Percentiles rank a stretch among this genome's conserved stretches.
phyloP scores from a whole-genome alignment of 495 filamentous ascomycete species.

The Margaritispora aquatica region DNA sequence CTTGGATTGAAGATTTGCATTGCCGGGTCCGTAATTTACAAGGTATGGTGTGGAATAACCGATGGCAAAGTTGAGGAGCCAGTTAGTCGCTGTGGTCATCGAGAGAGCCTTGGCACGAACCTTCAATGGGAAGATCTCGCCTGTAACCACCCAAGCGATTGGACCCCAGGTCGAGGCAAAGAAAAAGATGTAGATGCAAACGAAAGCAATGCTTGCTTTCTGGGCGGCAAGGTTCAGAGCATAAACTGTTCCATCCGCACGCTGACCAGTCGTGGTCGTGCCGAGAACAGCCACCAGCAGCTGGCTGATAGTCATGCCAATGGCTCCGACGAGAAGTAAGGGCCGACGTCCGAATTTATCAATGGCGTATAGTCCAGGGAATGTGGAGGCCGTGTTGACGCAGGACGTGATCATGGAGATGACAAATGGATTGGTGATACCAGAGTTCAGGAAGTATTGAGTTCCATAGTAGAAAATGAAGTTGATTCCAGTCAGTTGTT shows the following conservation, averaged over 20 bases:
- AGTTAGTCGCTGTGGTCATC: slow-evolving; percentile 72
- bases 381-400: slow-evolving; percentile 63
- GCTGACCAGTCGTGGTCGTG: slow-evolving; percentile 43
- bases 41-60: slow-evolving; percentile 73
- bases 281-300: slow-evolving; percentile 65
- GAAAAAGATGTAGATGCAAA: slow-evolving; percentile 71
- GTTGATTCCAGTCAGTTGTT: slow-evolving; percentile 63
- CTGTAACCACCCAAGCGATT: slow-evolving; percentile 56
- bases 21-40: slow-evolving; percentile 59
- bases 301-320: slow-evolving; percentile 64
- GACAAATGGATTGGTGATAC: slow-evolving; percentile 57
- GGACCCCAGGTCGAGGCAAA: slow-evolving; percentile 75
- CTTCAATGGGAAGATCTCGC: slow-evolving; percentile 71
- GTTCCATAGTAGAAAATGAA: slow-evolving; percentile 71
- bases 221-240: slow-evolving; percentile 35
- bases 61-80: slow-evolving; percentile 71
- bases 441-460: slow-evolving; percentile 63
- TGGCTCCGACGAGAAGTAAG: slow-evolving; percentile 58
- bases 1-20: slow-evolving; percentile 65
- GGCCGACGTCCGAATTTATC: slow-evolving; percentile 69
- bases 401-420: slow-evolving; percentile 62
- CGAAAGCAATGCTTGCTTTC: slow-evolving; percentile 40
- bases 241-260: slow-evolving; percentile 26
- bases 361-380: slow-evolving; percentile 65
- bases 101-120: slow-evolving; percentile 65